phyloP scores from a whole-genome alignment of 2,329 filamentous ascomycete genomes.

The Xylariaceae sp. region DNA sequence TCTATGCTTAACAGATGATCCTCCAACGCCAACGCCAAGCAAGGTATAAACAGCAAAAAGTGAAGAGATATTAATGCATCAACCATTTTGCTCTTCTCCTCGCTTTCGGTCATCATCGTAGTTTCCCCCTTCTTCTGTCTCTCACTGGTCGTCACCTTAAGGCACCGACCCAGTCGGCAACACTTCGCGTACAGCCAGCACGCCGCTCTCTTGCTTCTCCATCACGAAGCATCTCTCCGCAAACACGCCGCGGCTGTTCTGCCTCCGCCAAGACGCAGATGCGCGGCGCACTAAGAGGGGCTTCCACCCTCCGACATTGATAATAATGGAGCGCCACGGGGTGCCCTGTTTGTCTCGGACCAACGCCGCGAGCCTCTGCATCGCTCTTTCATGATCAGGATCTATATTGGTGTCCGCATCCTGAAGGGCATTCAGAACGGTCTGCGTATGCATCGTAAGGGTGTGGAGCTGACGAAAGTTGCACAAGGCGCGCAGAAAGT shows the following conservation, averaged over 20 bases:
- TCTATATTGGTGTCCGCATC: constrained; percentile 40
- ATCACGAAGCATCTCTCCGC: constrained; percentile 57
- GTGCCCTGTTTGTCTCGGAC: constrained; percentile 38
- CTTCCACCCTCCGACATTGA: constrained; percentile 58
- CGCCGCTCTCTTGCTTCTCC: constrained; percentile 35
- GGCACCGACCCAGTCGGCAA: constrained; percentile 8
- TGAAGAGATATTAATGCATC: too few species aligned
- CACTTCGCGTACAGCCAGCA: constrained; percentile 37
- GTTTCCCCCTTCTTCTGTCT: too few species aligned
- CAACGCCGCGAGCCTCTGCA: constrained; percentile 45
- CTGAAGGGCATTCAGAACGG: constrained; percentile 44
- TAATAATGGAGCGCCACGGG: constrained; percentile 50
- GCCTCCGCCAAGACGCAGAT: constrained; percentile 49
- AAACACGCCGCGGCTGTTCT: constrained; percentile 51
- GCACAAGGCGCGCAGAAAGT: constrained; percentile 49
- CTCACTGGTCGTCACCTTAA: too few species aligned
- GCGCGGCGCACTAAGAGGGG: constrained; percentile 53
- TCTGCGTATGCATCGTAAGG: constrained; percentile 55
- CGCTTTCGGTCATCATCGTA: too few species aligned
- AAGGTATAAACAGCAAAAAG: too few species aligned
- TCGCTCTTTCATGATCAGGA: constrained; percentile 47
- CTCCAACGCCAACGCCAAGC: too few species aligned
- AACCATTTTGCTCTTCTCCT: too few species aligned
- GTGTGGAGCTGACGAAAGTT: constrained; percentile 49
- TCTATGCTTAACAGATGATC: too few species aligned